Base-by-base conservation (phyloP, 1,284 basidiomycete species). In the Cystobasidium slooffiae region DNA sequence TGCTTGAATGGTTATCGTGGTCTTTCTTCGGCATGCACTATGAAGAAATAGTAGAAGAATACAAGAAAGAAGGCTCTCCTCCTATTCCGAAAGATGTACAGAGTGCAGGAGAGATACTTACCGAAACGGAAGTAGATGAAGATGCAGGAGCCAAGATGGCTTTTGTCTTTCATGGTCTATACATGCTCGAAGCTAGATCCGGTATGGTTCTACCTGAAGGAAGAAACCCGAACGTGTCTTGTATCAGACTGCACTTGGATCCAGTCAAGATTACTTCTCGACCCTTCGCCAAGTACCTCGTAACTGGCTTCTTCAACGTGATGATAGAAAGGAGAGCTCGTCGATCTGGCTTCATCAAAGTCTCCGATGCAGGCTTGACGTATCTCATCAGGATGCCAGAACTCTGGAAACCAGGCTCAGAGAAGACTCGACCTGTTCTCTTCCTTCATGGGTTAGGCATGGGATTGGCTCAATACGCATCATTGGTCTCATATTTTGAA, bases 1-100 rank as follows among this genome's bases (percentile, higher is more conserved):
- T 93, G 72, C 85, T 86, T 55, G 84, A 87, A 72, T 96, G 93
- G 91, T 83, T 96, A 37, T 89, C 92, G 73, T 96, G 93, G 93
- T 86, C 88, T 14, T 88, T 91, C 78, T 94, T 78, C 68, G 74
- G 51, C 18, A 55, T 62, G 47, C 58, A 58, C 8, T 47, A 64
- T 44, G 64, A 65, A 46, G 69, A 66, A 12, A 47, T 68, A 12
- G 24, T 62, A 8, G 14, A 74, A 0, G 75, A 74, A 46, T 56
- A 47, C 8, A 55, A 66, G 14, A 43, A 59, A 20, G 70, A 73
- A 53, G 70, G 70, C 4, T 39, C 43, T 16, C 70, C 63, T 41
- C n/a, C 49, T 18, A 59, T 73, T 18, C 52, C 70, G 9, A 20
- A 52, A 5, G 49, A 49, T 20, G 43, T 59, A 14, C 70, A 55